phyloP scores from a whole-genome alignment of 352 stramenopile species.

The Phytophthora foliorum region DNA sequence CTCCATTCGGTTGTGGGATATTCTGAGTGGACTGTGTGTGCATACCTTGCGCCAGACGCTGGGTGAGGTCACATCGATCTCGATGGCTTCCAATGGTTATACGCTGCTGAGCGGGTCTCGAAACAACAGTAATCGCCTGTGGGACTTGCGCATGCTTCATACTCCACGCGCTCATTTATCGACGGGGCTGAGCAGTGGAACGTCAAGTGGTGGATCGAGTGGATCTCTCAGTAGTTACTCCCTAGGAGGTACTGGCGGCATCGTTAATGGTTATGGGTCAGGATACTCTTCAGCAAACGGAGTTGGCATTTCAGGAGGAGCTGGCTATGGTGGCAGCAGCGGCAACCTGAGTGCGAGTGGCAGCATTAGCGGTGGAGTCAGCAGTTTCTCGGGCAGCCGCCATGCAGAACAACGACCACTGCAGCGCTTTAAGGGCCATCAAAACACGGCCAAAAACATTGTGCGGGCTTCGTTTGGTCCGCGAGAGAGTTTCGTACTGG shows the following conservation, averaged over 20 bases:
- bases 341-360: slow-evolving; percentile 37
- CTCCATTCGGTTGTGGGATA: slow-evolving; percentile 90
- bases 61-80: slow-evolving; percentile 88
- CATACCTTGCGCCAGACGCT: slow-evolving; percentile 88
- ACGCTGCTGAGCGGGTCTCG: slow-evolving; percentile 83
- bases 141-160: slow-evolving; percentile 90
- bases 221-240: slow-evolving; percentile 41
- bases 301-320: slow-evolving; percentile 23
- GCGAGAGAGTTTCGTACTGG: slow-evolving; percentile 87
- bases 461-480: slow-evolving; percentile 88
- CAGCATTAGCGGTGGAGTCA: slow-evolving; percentile 31
- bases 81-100: slow-evolving; percentile 85
- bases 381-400: slow-evolving; percentile 35
- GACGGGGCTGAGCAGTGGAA: slow-evolving; percentile 38
- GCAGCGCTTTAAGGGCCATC: slow-evolving; percentile 90
- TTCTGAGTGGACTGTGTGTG: slow-evolving; percentile 88
- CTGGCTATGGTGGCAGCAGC: slow-evolving; percentile 36
- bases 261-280: slow-evolving; percentile 30
- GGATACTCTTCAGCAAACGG: slow-evolving; percentile 31
- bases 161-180: slow-evolving; percentile 70
- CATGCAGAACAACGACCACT: slow-evolving; percentile 73
- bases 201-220: slow-evolving; percentile 35
- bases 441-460: slow-evolving; percentile 92
- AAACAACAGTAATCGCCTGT: slow-evolving; percentile 92
- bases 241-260: slow-evolving; percentile 13